Evolutionary conservation across 371 early-diverging fungal genomes (phyloP), one percentile per base, ranked within the genome.

Genomic region (Mucor saturninus): DNA sequence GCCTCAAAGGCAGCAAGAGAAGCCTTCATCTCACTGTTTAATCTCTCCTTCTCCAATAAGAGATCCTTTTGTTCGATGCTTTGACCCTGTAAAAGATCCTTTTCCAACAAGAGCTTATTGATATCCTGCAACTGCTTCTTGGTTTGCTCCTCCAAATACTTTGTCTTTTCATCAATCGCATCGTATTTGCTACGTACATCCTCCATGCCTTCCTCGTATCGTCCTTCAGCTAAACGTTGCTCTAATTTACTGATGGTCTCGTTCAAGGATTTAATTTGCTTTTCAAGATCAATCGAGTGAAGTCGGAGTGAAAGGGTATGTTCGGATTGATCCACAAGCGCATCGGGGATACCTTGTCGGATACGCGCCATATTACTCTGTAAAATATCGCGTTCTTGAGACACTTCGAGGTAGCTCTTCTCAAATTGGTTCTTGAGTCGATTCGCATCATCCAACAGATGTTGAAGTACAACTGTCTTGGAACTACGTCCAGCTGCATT

Each of bases 321-420:
- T 21, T 69, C 50, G 0, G 69, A 69, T 39, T 76, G 71, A 45
- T 76, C 74, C 21, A 76, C 50, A 3, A 80, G 62, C 2, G 77
- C 73, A 62, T 78, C 79, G 2, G 83, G 76, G 30, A 82, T 79
- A 15, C 73, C 76, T 52, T 77, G 77, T 11, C 87, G 76, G 49
- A 88, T 80, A 53, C 89, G 88, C 30, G 84, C 83, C 72, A 93
- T 79, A 56, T 93, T 89, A 45, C 86, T 86, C 67, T 93, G 91
- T 30, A 93, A 73, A 11, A 83, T 80, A 60, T 92, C 76, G 71
- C 86, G 90, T 65, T 78, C 81, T 51, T 90, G 87, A 35, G 86
- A 87, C 11, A 87, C 88, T 45, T 84, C 80, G 62, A 88, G 70
- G 70, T 92, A 91, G 30, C 89, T 88, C 71, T 85, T 80, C 71